Conservation (phyloP, 2,329 filamentous ascomycete genomes). For the Fusarium guadeloupense region DNA sequence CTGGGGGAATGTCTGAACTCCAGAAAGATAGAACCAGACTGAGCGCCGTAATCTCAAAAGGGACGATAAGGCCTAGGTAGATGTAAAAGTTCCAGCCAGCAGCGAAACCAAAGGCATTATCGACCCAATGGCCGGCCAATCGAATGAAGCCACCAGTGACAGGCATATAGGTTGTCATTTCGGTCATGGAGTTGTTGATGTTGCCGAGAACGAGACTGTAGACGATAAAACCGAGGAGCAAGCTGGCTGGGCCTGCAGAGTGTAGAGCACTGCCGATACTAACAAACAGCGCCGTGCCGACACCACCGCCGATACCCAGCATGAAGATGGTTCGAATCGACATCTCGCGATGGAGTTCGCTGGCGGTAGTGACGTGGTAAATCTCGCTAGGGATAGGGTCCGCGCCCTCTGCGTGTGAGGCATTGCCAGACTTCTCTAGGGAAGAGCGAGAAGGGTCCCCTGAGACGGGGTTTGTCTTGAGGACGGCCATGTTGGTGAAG, state of each 20-base stretch:
- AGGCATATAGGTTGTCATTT: constrained; percentile 70
- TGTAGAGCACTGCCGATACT: constrained; percentile 63
- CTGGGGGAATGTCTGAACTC: constrained; percentile 63
- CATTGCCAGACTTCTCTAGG: background rate
- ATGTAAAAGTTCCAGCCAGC: constrained; percentile 53
- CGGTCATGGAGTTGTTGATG: constrained; percentile 70
- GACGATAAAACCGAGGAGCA: constrained; percentile 65
- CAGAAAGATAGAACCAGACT: constrained; percentile 52
- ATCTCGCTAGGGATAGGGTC: background rate
- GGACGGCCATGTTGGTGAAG: background rate
- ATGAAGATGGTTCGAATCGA: constrained; percentile 11
- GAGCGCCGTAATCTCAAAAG: constrained; percentile 51
- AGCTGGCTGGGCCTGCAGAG: constrained; percentile 52
- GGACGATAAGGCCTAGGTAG: constrained; percentile 50
- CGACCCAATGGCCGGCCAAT: constrained; percentile 69
- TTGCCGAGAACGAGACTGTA: constrained; percentile 63
- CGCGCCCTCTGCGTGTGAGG: background rate
- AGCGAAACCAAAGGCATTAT: constrained; percentile 67
- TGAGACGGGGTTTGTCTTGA: background rate
- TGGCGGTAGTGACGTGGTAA: background rate
- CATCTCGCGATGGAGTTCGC: constrained; percentile 12
- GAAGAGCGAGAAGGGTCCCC: background rate
- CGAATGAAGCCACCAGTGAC: constrained; percentile 69
- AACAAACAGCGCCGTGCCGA: constrained; percentile 66
- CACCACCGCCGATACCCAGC: constrained; percentile 64